Base-by-base conservation (phyloP, 73 alveolate genomes). In the Paramecium tetraurelia region DNA sequence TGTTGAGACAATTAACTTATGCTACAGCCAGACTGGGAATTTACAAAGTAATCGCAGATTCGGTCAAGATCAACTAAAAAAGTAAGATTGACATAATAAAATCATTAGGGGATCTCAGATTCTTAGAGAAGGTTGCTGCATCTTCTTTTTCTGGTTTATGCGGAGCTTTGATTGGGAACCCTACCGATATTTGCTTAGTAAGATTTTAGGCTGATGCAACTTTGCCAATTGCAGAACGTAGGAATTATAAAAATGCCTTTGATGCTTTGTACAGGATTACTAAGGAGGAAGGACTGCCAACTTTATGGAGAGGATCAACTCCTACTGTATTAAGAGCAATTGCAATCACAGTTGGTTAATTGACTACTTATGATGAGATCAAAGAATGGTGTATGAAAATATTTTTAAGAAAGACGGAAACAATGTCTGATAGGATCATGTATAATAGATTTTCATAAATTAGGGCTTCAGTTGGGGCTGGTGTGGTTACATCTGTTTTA, bases 321-420 rank as follows among this genome's bases (percentile, higher is more conserved):
- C 99, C 99, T 12, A 97, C 99, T 4, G 95, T 97, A 14, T 86
- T 90, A 75, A 95, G 99, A 75, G 99, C 99, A 2, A 92, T 94
- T 93, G 20, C 40, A 59, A 31, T 96, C 10, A 96, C 95, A 84
- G 77, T 96, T n/a, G 97, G 98, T 16, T 95, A 95, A 98, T 94
- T 97, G 21, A 98, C 95, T 7, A 92, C 98, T 3, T 97, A 93
- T 92, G 99, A 97, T 93, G 97, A 95, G 84, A 68, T 95, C 48
- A 97, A 97, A 44, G 97, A 97, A 83, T 22, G 58, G n/a, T 71
- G 94, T 4, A 94, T 43, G 80, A 85, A 68, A 38, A 33, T 41
- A 10, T 63, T 50, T 18, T 95, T 95, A 36, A 44, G 58, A 43
- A 59, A 68, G 24, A 35, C 27, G 92, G 94, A 80, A 53, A 84